Conservation (phyloP, 305 asterid genomes). For the Fraxinus floribunda region DNA sequence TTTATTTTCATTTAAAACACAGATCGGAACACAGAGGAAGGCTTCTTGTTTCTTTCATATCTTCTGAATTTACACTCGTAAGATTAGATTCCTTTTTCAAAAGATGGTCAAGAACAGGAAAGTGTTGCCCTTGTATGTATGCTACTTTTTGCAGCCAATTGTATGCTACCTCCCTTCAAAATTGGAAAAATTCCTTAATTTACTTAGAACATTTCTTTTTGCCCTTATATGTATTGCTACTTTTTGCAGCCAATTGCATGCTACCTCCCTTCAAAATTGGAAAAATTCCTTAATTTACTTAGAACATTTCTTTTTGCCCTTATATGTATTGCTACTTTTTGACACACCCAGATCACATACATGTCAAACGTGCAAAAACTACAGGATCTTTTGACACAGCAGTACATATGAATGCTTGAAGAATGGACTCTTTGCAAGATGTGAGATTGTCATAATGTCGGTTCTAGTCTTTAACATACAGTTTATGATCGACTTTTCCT, state of each 20-base stretch:
- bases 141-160: too few species aligned
- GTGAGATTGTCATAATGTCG: constrained; percentile 16
- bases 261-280: too few species aligned
- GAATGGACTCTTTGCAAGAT: constrained; percentile 6
- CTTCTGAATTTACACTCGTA: constrained; percentile 2
- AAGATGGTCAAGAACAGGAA: not conserved
- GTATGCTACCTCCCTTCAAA: not conserved
- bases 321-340: too few species aligned
- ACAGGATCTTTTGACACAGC: constrained; percentile 90
- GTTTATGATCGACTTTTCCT: too few species aligned
- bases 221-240: not conserved
- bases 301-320: too few species aligned
- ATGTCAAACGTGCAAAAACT: constrained; percentile 56
- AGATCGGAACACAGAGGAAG: too few species aligned
- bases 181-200: not conserved
- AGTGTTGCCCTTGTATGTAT: not conserved
- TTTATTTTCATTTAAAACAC: too few species aligned
- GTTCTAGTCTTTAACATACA: not conserved
- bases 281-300: too few species aligned
- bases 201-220: not conserved
- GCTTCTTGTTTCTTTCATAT: constrained; percentile 4
- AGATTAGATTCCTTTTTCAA: not conserved
- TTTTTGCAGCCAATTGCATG: constrained; percentile 81
- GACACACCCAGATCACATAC: constrained; percentile 85
- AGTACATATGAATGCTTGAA: constrained; percentile 67